Percentiles rank a stretch among this genome's conserved stretches.
phyloP scores from a whole-genome alignment of 108 stramenopile genomes.

The Aurantiochytrium sp. region DNA sequence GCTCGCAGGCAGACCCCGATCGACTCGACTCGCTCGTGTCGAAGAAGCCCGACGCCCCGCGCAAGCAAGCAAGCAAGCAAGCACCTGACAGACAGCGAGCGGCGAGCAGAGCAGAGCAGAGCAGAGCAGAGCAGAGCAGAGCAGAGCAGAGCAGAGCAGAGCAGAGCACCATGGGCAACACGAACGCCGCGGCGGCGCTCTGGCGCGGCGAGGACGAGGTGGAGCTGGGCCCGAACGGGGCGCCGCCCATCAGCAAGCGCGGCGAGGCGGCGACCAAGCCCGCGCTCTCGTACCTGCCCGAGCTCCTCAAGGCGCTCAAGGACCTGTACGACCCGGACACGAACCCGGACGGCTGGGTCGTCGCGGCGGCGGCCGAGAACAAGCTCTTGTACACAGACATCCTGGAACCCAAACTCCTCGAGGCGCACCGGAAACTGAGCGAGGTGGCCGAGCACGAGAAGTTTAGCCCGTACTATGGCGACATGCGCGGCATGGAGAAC shows the following conservation, averaged over 20 bases:
- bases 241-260: not conserved
- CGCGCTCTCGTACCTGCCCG: conserved; percentile 3
- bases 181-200: not conserved
- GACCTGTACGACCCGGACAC: conserved; percentile 9
- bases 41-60: too few relatives aligned
- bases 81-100: not conserved
- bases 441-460: not conserved
- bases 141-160: too few relatives aligned
- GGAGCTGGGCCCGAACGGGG: not conserved
- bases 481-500: conserved; percentile 1
- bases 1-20: too few relatives aligned
- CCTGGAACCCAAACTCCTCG: not conserved
- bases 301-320: not conserved
- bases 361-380: not conserved
- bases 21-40: too few relatives aligned
- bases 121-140: not conserved
- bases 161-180: not conserved
- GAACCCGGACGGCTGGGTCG: not conserved
- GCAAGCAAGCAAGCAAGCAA: not conserved
- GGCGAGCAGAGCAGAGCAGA: not conserved
- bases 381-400: not conserved
- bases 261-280: not conserved
- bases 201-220: not conserved
- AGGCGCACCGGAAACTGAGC: not conserved
- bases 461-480: conserved; percentile 16